A percentile compares a stretch with the other conserved stretches of the same genome.
These are phyloP conservation scores for Xylariaceae sp. DNA, from an alignment of 2,329 filamentous ascomycete genomes.

Conservation along the genomic window DNA sequence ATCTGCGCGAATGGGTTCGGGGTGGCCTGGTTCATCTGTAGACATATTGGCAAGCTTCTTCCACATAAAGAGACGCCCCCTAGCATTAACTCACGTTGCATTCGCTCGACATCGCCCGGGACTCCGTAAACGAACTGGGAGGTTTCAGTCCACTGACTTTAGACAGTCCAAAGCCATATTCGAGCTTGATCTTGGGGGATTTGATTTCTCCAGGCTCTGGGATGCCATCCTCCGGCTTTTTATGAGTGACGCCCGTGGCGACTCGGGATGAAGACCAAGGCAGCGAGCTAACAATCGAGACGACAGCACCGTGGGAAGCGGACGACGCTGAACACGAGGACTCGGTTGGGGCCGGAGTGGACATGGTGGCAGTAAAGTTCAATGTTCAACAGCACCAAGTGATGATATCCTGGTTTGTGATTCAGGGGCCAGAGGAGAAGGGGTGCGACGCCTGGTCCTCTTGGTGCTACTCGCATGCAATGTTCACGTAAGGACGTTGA, in stretches of 20 bases:
- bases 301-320: neutral
- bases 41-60: neutral
- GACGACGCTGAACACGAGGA: neutral
- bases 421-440: no score
- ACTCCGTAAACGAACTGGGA: neutral
- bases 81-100: slow-evolving; percentile 7
- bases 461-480: no score
- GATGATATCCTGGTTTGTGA: no score
- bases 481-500: no score
- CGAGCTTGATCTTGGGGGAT: neutral
- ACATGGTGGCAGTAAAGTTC: no score
- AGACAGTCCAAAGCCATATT: neutral
- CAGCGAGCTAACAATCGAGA: no score
- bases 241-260: neutral
- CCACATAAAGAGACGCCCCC: no score
- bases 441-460: no score
- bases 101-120: neutral
- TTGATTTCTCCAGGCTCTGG: slow-evolving; percentile 7
- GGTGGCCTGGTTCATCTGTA: neutral
- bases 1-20: slow-evolving; percentile 4
- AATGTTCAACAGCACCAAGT: no score
- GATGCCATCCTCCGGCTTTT: neutral
- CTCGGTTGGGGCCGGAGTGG: neutral
- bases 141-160: neutral
- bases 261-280: neutral